Evolutionary conservation across 805 yeast species (phyloP), one percentile per base, ranked within the genome.

Genomic region (Kodamaea leandrae): DNA sequence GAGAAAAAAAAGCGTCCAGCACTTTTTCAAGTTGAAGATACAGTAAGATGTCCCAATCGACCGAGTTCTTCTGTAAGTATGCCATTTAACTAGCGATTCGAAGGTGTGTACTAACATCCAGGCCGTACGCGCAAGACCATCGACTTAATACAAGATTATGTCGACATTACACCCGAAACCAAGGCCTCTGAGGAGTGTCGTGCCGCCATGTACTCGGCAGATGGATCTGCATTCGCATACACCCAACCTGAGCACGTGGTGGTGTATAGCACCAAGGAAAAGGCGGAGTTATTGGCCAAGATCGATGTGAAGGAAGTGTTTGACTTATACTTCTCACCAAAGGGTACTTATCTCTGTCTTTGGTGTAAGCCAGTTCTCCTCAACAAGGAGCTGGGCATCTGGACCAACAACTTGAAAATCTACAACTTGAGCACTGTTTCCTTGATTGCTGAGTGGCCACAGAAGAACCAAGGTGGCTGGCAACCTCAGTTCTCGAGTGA

Each of bases 401-500:
- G 80, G 75, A 76, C 72, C 46, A 80, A 87, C 47, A 93, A 93
- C 63, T 87, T 91, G 48, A 79, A 80, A 57, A 75, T 93, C 43
- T 88, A 84, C 78, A 74, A 78, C 49, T 64, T 84, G 37, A 53
- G 52, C 32, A 64, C 68, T 18, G 73, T 73, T 30, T 67, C 66
- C 41, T 65, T 77, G 38, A 66, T 79, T 38, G 76, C 74, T 45
- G 75, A 80, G 48, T 89, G 84, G 73, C 71, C 83, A 38, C 84
- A 86, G 50, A 86, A 84, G 63, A 80, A 80, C 38, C 97, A 91
- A 68, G 78, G 80, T 47, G 91, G 91, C 18, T 91, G 98, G 97
- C 77, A 78, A 58, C 85, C 95, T n/a, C 96, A 88, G 65, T 89
- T 83, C 61, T 85, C 95, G 6, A 74, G 76, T 45, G 93, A 89